phyloP scores from a whole-genome alignment of 2,329 filamentous ascomycete species.

The Bipolaris bicolor region DNA sequence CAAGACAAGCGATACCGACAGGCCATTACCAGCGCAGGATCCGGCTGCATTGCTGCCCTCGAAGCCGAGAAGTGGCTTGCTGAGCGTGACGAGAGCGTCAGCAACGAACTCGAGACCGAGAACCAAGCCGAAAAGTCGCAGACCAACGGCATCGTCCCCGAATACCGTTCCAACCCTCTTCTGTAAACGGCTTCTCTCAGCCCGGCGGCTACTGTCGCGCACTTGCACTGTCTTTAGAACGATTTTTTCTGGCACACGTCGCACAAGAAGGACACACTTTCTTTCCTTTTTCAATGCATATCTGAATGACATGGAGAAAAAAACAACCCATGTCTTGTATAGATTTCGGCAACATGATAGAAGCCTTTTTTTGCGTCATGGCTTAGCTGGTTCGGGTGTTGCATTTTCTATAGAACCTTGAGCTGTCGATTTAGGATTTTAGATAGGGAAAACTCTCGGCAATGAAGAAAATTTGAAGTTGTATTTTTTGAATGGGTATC shows the following conservation, averaged over 20 bases:
- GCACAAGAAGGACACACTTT: slow-evolving; percentile 19
- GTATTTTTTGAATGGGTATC: neutral
- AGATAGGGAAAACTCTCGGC: slow-evolving; percentile 15
- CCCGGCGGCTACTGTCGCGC: neutral
- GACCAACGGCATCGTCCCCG: slow-evolving; percentile 61
- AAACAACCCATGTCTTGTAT: slow-evolving; percentile 10
- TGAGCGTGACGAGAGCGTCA: slow-evolving; percentile 68
- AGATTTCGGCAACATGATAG: slow-evolving; percentile 17
- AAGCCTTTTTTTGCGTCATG: neutral
- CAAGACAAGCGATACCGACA: slow-evolving; percentile 99
- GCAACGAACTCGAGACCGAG: slow-evolving; percentile 55
- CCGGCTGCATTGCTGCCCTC: slow-evolving; percentile 92
- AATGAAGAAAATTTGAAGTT: slow-evolving; percentile 14
- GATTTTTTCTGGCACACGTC: slow-evolving; percentile 14
- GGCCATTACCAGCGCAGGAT: slow-evolving; percentile 94
- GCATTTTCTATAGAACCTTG: slow-evolving; percentile 33
- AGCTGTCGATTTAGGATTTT: slow-evolving; percentile 13
- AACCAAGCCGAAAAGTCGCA: slow-evolving; percentile 59
- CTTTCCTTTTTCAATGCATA: slow-evolving; percentile 11
- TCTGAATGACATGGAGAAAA: slow-evolving; percentile 1
- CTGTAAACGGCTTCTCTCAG: slow-evolving; percentile 50
- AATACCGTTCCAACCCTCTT: slow-evolving; percentile 69
- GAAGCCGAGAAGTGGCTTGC: slow-evolving; percentile 94
- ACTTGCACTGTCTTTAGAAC: slow-evolving; percentile 6
- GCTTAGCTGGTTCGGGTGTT: slow-evolving; percentile 1